A percentile compares a stretch with the other conserved stretches of the same genome.
Evolutionary conservation across 441 rosid genomes (phyloP).

Genomic region (California macrophylla): DNA sequence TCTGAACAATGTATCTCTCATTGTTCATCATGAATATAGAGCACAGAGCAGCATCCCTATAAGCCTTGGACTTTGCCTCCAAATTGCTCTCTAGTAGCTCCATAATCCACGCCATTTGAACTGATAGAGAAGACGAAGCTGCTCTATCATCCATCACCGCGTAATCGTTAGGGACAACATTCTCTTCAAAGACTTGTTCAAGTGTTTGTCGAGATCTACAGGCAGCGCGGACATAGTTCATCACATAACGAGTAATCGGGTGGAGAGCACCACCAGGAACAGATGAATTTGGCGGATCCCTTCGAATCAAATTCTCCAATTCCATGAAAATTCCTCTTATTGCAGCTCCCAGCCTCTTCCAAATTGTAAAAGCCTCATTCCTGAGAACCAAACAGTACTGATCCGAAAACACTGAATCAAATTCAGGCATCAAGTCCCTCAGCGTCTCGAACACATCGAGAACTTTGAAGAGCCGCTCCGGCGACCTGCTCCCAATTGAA

Average conservation of each 20-base stretch:
- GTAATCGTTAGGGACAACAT: constrained; percentile 37
- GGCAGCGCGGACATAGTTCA: constrained; percentile 80
- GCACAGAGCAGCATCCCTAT: constrained; percentile 50
- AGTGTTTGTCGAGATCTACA: constrained; percentile 64
- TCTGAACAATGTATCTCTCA: constrained; percentile 68
- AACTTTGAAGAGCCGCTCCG: constrained; percentile 76
- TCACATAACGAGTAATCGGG: constrained; percentile 84
- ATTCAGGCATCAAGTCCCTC: constrained; percentile 73
- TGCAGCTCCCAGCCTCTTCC: constrained; percentile 73
- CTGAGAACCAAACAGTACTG: constrained; percentile 65
- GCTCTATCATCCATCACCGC: constrained; percentile 17
- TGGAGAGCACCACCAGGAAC: constrained; percentile 81
- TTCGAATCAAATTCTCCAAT: constrained; percentile 70
- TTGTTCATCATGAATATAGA: constrained; percentile 80
- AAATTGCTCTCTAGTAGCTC: constrained; percentile 82
- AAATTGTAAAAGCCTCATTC: constrained; percentile 58
- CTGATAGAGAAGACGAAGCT: constrained; percentile 44
- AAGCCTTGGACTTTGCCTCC: constrained; percentile 71
- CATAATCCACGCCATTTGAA: constrained; percentile 78
- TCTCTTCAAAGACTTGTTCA: constrained; percentile 71
- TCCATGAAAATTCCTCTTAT: constrained; percentile 84
- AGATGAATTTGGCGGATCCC: constrained; percentile 70
- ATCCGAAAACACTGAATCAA: constrained; percentile 57
- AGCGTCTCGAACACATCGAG: constrained; percentile 76
- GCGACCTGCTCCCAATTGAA: constrained; percentile 72